Evolutionary conservation across 1,284 basidiomycete species (phyloP), one percentile per base, ranked within the genome.

Genomic region (Schizophyllum commune): DNA sequence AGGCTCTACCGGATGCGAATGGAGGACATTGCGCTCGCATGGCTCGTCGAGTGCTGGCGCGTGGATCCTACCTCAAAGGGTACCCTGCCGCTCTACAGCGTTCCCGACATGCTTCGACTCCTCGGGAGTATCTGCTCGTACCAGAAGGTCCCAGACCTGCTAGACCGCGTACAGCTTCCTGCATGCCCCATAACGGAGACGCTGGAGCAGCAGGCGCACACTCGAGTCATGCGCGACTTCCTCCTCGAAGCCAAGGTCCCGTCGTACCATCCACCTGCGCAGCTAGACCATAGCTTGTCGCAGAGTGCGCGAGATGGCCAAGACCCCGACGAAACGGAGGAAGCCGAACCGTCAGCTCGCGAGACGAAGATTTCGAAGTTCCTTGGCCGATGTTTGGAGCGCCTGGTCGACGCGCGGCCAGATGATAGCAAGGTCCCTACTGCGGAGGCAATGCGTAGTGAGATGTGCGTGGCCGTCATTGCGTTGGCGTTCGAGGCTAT

Each of bases 41-140:
- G 96, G 94, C 75, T 96, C 21, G 74, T 83, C n/a, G 85, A 88
- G 62, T 82, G 78, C 33, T 94, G 92, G 92, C 82, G 80, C 59
- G 74, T 85, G 5, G 76, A 79, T 2, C 76, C 66, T 19, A 69
- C 72, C 32, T 73, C 73, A 58, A 77, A 75, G 64, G 74, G 74
- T 21, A 78, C 75, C 52, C 75, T 82, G 65, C 75, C 83, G 3
- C 71, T 83, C 13, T 78, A 84, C 63, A 79, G 81, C 0, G 74
- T 84, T 20, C 72, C 75, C 27, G 92, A 94, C 68, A 70, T 91
- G 7, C 69, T 92, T n/a, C 67, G 70, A 5, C 74, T 95, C 19
- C 70, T 94, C 33, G 81, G 83, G 65, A 81, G 78, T 32, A 77
- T 92, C 51, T 88, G 85, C 60, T 79, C 81, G 1, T 75, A 88